Percentiles rank a stretch among this genome's conserved stretches.
phyloP scores from a whole-genome alignment of 192 early-diverging fungal genomes.

The Haplosporangium gracile region DNA sequence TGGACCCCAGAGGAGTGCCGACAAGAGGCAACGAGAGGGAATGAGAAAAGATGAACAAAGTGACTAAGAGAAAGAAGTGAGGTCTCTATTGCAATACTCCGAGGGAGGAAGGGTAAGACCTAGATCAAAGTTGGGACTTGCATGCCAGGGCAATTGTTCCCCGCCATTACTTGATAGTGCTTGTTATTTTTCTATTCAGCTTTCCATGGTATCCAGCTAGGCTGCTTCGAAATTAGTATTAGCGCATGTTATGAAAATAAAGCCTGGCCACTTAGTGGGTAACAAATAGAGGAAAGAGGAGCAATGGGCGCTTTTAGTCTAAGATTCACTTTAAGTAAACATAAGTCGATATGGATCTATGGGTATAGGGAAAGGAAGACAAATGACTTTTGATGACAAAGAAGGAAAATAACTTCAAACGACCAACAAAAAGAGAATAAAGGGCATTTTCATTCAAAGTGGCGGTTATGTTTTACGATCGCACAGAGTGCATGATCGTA shows the following conservation, averaged over 20 bases:
- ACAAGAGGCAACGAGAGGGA: background rate
- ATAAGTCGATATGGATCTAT: background rate
- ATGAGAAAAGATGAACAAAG: background rate
- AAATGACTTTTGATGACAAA: constrained; percentile 5
- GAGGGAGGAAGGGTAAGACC: background rate
- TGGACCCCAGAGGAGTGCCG: background rate
- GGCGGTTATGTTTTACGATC: background rate
- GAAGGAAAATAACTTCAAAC: background rate
- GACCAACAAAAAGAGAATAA: background rate
- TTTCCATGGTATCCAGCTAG: background rate
- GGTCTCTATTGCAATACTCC: background rate
- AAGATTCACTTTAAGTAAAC: constrained; percentile 1
- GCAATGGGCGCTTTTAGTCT: background rate
- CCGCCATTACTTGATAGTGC: background rate
- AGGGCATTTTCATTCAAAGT: background rate
- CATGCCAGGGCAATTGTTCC: background rate
- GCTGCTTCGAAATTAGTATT: background rate
- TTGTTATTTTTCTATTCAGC: background rate
- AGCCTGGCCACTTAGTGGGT: background rate
- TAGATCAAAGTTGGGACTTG: background rate
- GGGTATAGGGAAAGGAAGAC: background rate
- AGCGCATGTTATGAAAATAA: background rate
- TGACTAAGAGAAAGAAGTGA: background rate
- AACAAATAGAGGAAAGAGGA: background rate
- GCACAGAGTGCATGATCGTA: background rate